A percentile compares a stretch with the other conserved stretches of the same genome.
These are phyloP conservation scores for Coemansia sp. DNA, from an alignment of 192 early-diverging fungal genomes.

Conservation along the genomic window DNA sequence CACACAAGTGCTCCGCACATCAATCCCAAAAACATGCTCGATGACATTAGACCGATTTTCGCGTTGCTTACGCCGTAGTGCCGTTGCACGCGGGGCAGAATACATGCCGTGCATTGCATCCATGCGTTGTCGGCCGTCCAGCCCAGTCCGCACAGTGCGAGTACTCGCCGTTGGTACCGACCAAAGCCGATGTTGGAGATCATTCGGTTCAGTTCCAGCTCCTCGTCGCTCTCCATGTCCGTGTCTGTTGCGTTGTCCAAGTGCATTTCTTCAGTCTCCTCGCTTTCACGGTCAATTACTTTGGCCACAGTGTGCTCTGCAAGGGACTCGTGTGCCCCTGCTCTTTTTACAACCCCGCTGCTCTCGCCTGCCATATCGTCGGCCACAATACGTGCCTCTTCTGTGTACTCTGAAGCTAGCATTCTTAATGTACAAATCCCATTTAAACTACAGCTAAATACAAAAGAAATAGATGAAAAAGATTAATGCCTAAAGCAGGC, in stretches of 20 bases:
- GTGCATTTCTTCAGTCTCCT: background rate
- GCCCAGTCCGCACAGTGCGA: conserved; percentile 74
- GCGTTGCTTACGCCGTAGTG: conserved; percentile 68
- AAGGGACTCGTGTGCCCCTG: background rate
- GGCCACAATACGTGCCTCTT: background rate
- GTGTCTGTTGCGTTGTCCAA: background rate
- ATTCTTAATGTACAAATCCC: background rate
- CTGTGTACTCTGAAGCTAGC: background rate
- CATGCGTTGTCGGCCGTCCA: conserved; percentile 89
- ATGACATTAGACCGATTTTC: conserved; percentile 67
- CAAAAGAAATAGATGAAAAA: background rate
- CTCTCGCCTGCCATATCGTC: background rate
- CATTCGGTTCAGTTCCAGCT: conserved; percentile 59
- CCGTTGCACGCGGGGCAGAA: conserved; percentile 72
- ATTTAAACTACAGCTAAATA: background rate
- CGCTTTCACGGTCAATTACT: background rate
- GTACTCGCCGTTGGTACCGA: conserved; percentile 59
- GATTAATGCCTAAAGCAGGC: background rate
- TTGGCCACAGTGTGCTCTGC: background rate
- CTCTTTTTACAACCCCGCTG: background rate
- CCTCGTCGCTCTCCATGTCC: conserved; percentile 26
- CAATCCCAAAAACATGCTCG: conserved; percentile 72
- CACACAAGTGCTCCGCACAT: conserved; percentile 82
- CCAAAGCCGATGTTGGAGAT: conserved; percentile 73
- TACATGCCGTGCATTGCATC: conserved; percentile 67